These are phyloP conservation scores for Magnolia changhungtana DNA, from an alignment of 164 flowering plant species.

Conservation along the genomic window DNA sequence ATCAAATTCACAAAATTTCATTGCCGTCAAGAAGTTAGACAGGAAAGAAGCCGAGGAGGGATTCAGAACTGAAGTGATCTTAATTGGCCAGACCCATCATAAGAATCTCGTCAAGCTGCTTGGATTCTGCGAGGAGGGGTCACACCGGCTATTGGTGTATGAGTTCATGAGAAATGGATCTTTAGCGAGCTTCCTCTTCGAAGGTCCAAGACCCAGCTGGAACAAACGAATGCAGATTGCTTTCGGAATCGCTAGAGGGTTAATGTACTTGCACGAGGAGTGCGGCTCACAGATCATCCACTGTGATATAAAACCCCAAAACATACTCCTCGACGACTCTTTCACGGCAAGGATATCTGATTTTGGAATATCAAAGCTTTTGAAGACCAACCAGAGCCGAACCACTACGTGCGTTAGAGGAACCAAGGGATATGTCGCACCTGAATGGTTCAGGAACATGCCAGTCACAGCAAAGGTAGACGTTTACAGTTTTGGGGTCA, in stretches of 20 bases:
- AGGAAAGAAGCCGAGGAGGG: slow-evolving; percentile 23
- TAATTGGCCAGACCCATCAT: slow-evolving; percentile 38
- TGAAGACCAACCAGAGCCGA: slow-evolving; percentile 9
- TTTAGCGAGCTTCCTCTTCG: slow-evolving; percentile 25
- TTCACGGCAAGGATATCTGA: slow-evolving; percentile 23
- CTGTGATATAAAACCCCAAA: slow-evolving; percentile 42
- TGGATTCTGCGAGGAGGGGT: slow-evolving; percentile 40
- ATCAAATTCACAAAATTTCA: neutral
- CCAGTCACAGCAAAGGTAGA: slow-evolving; percentile 20
- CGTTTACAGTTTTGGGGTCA: slow-evolving; percentile 21
- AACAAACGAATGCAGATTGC: slow-evolving; percentile 25
- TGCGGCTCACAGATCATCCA: slow-evolving; percentile 40
- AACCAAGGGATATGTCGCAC: slow-evolving; percentile 21
- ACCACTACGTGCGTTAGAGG: slow-evolving; percentile 18
- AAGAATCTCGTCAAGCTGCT: slow-evolving; percentile 28
- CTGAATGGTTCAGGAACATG: slow-evolving; percentile 21
- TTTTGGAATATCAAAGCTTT: slow-evolving; percentile 28
- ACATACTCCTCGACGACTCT: slow-evolving; percentile 27
- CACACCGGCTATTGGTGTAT: slow-evolving; percentile 37
- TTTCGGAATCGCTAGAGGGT: slow-evolving; percentile 33
- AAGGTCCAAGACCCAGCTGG: slow-evolving; percentile 26
- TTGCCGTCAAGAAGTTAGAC: slow-evolving; percentile 36
- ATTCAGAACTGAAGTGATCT: slow-evolving; percentile 31
- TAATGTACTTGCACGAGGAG: slow-evolving; percentile 39
- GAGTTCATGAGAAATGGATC: slow-evolving; percentile 42